phyloP scores from a whole-genome alignment of 768 basidiomycete species.

The Infundibulicybe gibba region DNA sequence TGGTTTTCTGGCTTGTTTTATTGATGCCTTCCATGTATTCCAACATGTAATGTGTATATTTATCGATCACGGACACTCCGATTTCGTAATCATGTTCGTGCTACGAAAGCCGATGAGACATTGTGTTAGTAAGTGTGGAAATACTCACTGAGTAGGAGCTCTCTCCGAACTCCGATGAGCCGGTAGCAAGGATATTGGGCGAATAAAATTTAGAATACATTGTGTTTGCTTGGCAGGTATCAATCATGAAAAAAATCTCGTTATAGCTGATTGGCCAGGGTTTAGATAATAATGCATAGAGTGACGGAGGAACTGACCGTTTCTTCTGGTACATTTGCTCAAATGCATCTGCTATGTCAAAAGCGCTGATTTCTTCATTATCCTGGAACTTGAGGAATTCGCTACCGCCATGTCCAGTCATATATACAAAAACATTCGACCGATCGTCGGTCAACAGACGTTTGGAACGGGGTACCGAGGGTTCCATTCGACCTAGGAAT shows the following conservation, averaged over 20 bases:
- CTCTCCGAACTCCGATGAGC: conserved; percentile 79
- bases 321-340: conserved; percentile 99
- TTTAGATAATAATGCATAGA: neutral
- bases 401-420: conserved; percentile 98
- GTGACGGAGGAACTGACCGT: conserved; percentile 45
- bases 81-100: conserved; percentile 93
- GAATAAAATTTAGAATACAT: conserved; percentile 94
- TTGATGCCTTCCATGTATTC: conserved; percentile 90
- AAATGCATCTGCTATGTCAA: conserved; percentile 96
- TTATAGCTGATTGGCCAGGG: conserved; percentile 60
- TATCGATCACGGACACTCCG: conserved; percentile 94
- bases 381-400: conserved; percentile 99
- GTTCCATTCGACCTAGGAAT: conserved; percentile 70
- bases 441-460: conserved; percentile 86
- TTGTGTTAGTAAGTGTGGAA: neutral
- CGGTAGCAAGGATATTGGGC: conserved; percentile 89
- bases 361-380: conserved; percentile 95
- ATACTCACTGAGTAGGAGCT: conserved; percentile 87
- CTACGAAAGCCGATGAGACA: conserved; percentile 31
- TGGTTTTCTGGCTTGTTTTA: conserved; percentile 79
- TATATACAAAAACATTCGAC: conserved; percentile 94
- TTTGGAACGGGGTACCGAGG: conserved; percentile 87
- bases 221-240: conserved; percentile 96
- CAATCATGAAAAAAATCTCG: conserved; percentile 96
- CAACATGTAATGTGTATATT: conserved; percentile 89